Conservation (phyloP, 208 protist species). For the Blastocrithidia nonstop region DNA sequence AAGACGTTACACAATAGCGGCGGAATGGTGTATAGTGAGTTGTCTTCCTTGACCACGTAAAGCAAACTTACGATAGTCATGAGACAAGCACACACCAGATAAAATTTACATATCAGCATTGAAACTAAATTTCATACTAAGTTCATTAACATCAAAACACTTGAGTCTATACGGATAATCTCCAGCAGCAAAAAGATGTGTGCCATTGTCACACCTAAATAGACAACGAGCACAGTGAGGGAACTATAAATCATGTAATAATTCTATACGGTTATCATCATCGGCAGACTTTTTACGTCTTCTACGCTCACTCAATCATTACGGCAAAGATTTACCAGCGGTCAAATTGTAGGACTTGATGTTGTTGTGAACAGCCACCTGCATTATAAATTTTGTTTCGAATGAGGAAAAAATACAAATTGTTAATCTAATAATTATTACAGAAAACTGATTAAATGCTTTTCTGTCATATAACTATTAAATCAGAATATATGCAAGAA, state of each 20-base stretch:
- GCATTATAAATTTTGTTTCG: slow-evolving; percentile 17
- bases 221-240: slow-evolving; percentile 64
- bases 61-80: slow-evolving; percentile 83
- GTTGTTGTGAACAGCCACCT: slow-evolving; percentile 72
- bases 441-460: no score
- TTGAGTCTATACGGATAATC: slow-evolving; percentile 82
- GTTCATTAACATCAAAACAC: slow-evolving; percentile 81
- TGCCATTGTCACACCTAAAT: slow-evolving; percentile 66
- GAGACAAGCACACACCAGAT: slow-evolving; percentile 58
- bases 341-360: slow-evolving; percentile 85
- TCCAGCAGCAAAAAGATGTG: slow-evolving; percentile 71
- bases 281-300: slow-evolving; percentile 41
- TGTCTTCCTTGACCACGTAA: slow-evolving; percentile 59
- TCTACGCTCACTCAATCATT: slow-evolving; percentile 64
- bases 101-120: slow-evolving; percentile 81
- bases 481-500: no score
- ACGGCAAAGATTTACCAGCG: slow-evolving; percentile 68
- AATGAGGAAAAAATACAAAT: slow-evolving; percentile 4
- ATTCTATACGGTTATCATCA: slow-evolving; percentile 57
- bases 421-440: no score
- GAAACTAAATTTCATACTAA: slow-evolving; percentile 86
- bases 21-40: slow-evolving; percentile 75
- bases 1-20: slow-evolving; percentile 57
- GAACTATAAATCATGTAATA: slow-evolving; percentile 84
- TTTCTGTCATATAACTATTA: no score